A percentile compares a stretch with the other conserved stretches of the same genome.
Conservation (phyloP, 1,139 yeast species). For the Sugiyamaella pinicola region DNA sequence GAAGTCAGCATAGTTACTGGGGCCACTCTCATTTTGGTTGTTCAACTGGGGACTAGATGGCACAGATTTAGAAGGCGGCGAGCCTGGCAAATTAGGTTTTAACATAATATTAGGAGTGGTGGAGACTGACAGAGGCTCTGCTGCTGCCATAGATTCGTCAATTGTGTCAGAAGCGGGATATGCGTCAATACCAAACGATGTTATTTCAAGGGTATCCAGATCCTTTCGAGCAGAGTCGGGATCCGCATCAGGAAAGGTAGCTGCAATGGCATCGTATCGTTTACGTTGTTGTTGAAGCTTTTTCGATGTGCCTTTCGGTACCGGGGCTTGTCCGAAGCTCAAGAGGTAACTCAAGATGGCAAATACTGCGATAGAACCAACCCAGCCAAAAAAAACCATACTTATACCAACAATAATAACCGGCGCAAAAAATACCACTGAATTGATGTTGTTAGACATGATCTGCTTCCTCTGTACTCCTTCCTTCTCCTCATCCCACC, state of each 20-base stretch:
- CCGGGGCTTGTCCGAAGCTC: not conserved
- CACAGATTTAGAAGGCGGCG: not conserved
- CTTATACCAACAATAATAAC: conserved; percentile 23
- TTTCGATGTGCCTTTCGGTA: not conserved
- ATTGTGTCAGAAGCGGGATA: no score
- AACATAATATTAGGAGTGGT: not conserved
- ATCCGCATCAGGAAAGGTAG: not conserved
- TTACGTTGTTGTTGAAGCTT: not conserved
- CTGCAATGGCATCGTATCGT: not conserved
- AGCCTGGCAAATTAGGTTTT: not conserved
- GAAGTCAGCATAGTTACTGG: not conserved
- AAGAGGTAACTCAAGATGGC: conserved; percentile 4
- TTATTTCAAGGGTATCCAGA: no score
- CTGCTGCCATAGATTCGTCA: no score
- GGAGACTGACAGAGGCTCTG: not conserved
- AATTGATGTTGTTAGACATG: conserved; percentile 10
- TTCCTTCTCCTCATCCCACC: no score
- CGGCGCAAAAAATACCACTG: conserved; percentile 29
- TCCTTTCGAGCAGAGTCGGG: not conserved
- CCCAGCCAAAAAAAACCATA: conserved; percentile 27
- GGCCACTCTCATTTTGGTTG: not conserved
- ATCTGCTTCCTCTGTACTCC: no score
- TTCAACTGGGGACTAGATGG: not conserved
- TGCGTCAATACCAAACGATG: no score
- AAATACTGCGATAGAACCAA: conserved; percentile 15